Evolutionary conservation across 768 basidiomycete genomes (phyloP).

Genomic region (Sarcodon aspratus): DNA sequence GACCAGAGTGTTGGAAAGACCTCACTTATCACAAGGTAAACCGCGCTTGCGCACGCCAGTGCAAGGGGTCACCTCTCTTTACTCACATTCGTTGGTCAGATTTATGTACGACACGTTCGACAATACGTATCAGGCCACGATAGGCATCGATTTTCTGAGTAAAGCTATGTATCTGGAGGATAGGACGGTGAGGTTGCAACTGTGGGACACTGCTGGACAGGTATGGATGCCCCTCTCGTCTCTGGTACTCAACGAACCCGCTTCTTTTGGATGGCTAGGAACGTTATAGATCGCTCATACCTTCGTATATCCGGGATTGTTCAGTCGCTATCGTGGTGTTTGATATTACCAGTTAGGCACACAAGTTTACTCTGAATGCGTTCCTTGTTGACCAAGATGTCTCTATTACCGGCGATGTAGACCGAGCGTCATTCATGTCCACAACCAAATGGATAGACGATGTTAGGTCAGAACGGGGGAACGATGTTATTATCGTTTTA

Average conservation of each 20-base stretch:
- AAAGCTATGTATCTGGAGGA: constrained; percentile 99
- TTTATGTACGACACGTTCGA: constrained; percentile 99
- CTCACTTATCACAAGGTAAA: constrained; percentile 88
- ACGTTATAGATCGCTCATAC: constrained; percentile 94
- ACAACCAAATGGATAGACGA: constrained; percentile 99
- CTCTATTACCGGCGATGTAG: constrained; percentile 26
- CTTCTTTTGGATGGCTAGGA: constrained; percentile 40
- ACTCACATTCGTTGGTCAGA: constrained; percentile 25
- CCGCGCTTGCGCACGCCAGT: constrained; percentile 3
- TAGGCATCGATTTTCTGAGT: constrained; percentile 98
- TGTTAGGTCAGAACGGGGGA: constrained; percentile 92
- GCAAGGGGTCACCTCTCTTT: background rate
- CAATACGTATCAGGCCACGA: constrained; percentile 97
- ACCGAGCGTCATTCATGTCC: constrained; percentile 95
- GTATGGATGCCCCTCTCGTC: constrained; percentile 23
- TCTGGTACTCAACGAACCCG: background rate
- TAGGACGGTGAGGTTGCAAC: constrained; percentile 90
- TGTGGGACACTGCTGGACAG: constrained; percentile 99
- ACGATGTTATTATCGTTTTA: constrained; percentile 92
- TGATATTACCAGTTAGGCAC: constrained; percentile 87
- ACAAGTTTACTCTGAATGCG: background rate
- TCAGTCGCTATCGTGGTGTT: constrained; percentile 98
- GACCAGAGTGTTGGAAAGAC: constrained; percentile 99
- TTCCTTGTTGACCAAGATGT: background rate
- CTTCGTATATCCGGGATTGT: constrained; percentile 97